A percentile compares a stretch with the other conserved stretches of the same genome.
Conservation (phyloP, 1,284 basidiomycete species). For the Ustilago lituana region DNA sequence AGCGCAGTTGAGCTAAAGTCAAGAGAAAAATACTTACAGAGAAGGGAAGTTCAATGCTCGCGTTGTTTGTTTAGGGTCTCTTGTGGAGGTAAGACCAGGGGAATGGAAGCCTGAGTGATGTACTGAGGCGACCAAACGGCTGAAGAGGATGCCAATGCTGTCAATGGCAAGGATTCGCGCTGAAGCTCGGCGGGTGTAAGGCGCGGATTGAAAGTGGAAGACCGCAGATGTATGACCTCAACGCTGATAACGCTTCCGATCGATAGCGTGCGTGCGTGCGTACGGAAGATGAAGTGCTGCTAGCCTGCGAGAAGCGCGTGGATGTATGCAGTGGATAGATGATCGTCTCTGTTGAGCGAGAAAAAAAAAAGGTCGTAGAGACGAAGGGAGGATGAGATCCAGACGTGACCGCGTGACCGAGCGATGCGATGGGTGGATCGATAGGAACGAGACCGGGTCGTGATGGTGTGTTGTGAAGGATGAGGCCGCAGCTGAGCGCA, state of each 20-base stretch:
- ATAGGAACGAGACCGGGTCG: background rate
- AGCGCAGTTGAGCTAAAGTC: no score
- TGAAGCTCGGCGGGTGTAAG: background rate
- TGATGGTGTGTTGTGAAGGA: background rate
- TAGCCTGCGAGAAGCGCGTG: no score
- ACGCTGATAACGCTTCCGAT: no score
- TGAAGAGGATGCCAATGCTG: background rate
- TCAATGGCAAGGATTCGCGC: slow-evolving; percentile 1
- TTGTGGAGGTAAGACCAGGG: no score
- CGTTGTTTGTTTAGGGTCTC: background rate
- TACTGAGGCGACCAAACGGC: slow-evolving; percentile 6
- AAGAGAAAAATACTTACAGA: slow-evolving; percentile 27
- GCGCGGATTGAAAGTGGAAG: slow-evolving; percentile 8
- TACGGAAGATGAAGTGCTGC: background rate
- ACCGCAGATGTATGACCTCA: background rate
- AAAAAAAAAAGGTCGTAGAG: no score
- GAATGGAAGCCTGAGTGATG: background rate
- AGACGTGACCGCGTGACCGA: no score
- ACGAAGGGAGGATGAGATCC: no score
- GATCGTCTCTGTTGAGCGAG: no score
- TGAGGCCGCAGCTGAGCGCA: slow-evolving; percentile 6
- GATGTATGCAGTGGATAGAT: no score
- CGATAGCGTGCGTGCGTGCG: no score
- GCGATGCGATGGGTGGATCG: slow-evolving; percentile 1
- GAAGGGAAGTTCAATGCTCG: slow-evolving; percentile 5